phyloP scores from a whole-genome alignment of 2,329 filamentous ascomycete species.

The Pseudogymnoascus verrucosus region DNA sequence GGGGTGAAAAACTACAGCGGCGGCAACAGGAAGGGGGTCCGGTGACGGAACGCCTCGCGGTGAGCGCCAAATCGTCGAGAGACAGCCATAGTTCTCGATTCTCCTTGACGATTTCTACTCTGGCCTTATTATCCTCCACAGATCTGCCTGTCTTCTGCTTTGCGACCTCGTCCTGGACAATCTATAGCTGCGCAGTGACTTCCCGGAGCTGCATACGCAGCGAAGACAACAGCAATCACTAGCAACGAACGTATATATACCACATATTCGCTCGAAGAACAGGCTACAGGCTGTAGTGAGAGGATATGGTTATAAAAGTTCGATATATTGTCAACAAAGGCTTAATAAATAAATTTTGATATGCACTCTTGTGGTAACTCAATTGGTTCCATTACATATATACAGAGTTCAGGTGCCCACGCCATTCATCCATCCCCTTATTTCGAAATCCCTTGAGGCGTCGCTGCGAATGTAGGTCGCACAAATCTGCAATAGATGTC shows the following conservation, averaged over 20 bases:
- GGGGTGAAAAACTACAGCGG: too few species aligned
- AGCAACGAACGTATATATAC: not conserved
- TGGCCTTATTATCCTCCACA: too few species aligned
- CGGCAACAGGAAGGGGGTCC: too few species aligned
- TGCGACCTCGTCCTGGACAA: too few species aligned
- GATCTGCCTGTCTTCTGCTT: too few species aligned
- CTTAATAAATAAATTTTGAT: not conserved
- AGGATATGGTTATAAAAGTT: not conserved
- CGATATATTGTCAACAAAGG: conserved; percentile 7
- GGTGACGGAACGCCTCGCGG: too few species aligned
- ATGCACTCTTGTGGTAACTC: not conserved
- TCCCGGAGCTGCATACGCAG: too few species aligned
- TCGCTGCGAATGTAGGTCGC: conserved; percentile 68
- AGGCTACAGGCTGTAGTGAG: not conserved
- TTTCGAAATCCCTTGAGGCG: conserved; percentile 39
- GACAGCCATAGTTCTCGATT: too few species aligned
- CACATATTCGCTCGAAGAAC: not conserved
- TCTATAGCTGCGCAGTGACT: too few species aligned
- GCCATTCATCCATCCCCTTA: not conserved
- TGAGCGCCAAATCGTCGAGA: too few species aligned
- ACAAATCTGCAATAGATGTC: conserved; percentile 52
- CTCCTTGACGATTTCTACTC: too few species aligned
- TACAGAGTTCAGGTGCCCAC: conserved; percentile 2
- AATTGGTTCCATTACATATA: conserved; percentile 10
- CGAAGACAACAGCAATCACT: too few species aligned